These are phyloP conservation scores for Colletotrichum magnum DNA, from an alignment of 2,329 filamentous ascomycete species.

Conservation along the genomic window DNA sequence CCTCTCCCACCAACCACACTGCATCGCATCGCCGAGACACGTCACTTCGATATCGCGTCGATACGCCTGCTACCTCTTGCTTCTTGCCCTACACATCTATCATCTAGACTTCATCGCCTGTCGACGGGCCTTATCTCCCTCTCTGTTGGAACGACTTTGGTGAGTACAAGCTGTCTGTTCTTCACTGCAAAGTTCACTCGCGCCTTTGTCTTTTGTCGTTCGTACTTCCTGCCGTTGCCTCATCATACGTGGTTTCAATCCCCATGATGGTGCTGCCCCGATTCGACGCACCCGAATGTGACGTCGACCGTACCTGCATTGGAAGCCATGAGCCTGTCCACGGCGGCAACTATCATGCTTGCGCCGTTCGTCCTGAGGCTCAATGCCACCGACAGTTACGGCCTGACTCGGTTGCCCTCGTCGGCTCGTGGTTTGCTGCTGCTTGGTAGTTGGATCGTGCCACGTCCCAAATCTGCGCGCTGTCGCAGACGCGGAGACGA, in stretches of 20 bases:
- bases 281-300: constrained; percentile 14
- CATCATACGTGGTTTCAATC: constrained; percentile 3
- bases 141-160: constrained; percentile 28
- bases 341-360: neutral
- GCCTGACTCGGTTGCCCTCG: neutral
- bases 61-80: constrained; percentile 1
- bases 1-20: neutral
- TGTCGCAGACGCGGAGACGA: constrained; percentile 10
- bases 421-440: neutral
- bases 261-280: neutral
- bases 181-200: neutral
- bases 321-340: neutral
- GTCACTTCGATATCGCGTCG: constrained; percentile 21
- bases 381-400: neutral
- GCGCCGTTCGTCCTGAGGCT: neutral
- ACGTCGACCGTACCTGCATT: constrained; percentile 26
- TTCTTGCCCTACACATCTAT: neutral
- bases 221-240: constrained; percentile 1
- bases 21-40: constrained; percentile 12
- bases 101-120: constrained; percentile 17
- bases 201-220: neutral
- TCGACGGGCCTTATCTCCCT: constrained; percentile 14
- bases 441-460: neutral
- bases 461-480: neutral
- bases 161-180: constrained; percentile 16